Evolutionary conservation across 2,329 filamentous ascomycete genomes (phyloP).

Genomic region (Diplocarpon rosae): DNA sequence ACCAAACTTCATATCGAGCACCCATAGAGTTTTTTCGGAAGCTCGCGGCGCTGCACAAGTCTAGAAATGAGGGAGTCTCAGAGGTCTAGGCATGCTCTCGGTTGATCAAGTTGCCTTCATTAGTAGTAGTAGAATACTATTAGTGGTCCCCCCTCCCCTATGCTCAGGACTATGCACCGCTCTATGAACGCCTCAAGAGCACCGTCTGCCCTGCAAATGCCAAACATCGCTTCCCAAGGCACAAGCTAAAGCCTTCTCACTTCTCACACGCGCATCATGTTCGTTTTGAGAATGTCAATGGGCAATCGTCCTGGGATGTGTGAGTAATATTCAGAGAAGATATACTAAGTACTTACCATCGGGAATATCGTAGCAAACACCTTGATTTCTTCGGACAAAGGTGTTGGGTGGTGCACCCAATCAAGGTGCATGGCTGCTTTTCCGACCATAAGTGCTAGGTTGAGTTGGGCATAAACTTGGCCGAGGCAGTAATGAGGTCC

Average conservation of each 20-base stretch:
- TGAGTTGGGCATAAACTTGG: constrained; percentile 81
- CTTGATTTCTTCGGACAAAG: constrained; percentile 84
- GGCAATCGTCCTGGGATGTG: constrained; percentile 62
- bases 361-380: constrained; percentile 98
- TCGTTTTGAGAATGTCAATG: constrained; percentile 51
- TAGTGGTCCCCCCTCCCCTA: no score
- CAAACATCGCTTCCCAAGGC: no score
- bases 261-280: constrained; percentile 2
- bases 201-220: no score
- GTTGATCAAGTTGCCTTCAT: no score
- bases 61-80: no score
- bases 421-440: constrained; percentile 80
- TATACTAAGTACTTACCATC: constrained; percentile 49
- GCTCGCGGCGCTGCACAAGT: no score
- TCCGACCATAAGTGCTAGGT: constrained; percentile 80
- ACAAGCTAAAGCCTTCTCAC: background rate
- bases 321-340: constrained; percentile 11
- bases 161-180: no score
- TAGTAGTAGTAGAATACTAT: no score
- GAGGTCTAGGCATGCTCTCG: no score
- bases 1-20: no score
- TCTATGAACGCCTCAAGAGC: no score
- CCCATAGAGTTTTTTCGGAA: no score
- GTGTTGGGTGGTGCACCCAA: constrained; percentile 82
- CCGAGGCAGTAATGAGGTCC: constrained; percentile 95